Conservation (phyloP, 306 rosid genomes). For the Cucumis melo region DNA sequence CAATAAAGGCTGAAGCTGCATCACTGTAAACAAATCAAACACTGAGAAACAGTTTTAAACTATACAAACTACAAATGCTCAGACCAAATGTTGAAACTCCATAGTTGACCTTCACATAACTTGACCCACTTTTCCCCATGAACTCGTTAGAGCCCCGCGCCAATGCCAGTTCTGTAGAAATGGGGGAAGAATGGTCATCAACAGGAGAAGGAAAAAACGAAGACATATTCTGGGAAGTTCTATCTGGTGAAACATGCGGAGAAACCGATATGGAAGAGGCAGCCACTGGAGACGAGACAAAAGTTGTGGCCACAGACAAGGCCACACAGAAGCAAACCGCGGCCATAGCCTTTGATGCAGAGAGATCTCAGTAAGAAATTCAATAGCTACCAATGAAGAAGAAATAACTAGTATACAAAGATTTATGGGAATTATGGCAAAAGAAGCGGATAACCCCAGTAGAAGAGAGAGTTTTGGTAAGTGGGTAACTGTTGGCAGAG, state of each 20-base stretch:
- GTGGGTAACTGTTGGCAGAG: not conserved
- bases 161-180: conserved; percentile 17
- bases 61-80: conserved; percentile 13
- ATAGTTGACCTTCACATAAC: conserved; percentile 12
- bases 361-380: not conserved
- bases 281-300: not conserved
- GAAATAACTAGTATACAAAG: not conserved
- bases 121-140: conserved; percentile 37
- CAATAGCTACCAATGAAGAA: not conserved
- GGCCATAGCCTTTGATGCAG: not conserved
- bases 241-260: conserved; percentile 37
- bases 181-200: conserved; percentile 14
- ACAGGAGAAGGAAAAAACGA: conserved; percentile 50
- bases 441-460: not conserved
- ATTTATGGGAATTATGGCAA: not conserved
- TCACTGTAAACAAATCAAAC: not conserved
- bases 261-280: conserved; percentile 37
- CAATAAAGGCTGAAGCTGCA: not conserved
- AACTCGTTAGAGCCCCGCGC: conserved; percentile 41
- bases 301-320: not conserved
- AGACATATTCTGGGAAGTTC: conserved; percentile 35
- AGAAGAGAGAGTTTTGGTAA: not conserved
- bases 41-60: not conserved
- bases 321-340: not conserved
- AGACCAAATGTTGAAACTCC: not conserved